Evolutionary conservation across 2,329 filamentous ascomycete species (phyloP).

Genomic region (Nannizziopsis barbatae): DNA sequence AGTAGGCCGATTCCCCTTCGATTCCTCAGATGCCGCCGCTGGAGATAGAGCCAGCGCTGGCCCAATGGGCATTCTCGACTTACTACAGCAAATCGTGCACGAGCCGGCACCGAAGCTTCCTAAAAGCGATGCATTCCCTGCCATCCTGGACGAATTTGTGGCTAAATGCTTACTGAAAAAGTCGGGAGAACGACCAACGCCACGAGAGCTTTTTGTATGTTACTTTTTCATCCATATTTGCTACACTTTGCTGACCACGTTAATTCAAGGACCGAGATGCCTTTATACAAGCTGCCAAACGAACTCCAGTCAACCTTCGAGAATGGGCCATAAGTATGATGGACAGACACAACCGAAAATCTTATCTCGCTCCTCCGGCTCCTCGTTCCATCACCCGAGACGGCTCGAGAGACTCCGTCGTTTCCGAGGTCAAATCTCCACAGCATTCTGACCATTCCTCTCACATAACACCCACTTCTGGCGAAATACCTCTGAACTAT

Average conservation of each 20-base stretch:
- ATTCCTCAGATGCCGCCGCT: slow-evolving; percentile 66
- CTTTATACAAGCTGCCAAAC: slow-evolving; percentile 91
- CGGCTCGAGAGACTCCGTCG: slow-evolving; percentile 44
- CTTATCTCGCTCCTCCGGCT: slow-evolving; percentile 73
- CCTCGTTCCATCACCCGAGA: slow-evolving; percentile 62
- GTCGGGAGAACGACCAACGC: slow-evolving; percentile 78
- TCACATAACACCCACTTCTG: slow-evolving; percentile 54
- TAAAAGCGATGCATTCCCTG: slow-evolving; percentile 93
- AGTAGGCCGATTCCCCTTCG: slow-evolving; percentile 94
- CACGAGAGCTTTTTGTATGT: slow-evolving; percentile 81
- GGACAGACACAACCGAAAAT: slow-evolving; percentile 91
- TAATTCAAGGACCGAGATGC: slow-evolving; percentile 65
- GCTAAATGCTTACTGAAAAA: slow-evolving; percentile 90
- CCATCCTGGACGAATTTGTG: slow-evolving; percentile 91
- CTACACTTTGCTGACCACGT: neutral
- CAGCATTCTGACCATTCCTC: slow-evolving; percentile 28
- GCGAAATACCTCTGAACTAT: slow-evolving; percentile 55
- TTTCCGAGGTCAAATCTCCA: slow-evolving; percentile 21
- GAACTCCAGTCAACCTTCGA: slow-evolving; percentile 84
- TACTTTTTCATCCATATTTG: neutral
- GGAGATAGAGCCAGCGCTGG: slow-evolving; percentile 53
- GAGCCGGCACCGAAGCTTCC: slow-evolving; percentile 87
- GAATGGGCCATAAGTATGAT: slow-evolving; percentile 92
- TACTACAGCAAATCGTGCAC: slow-evolving; percentile 93
- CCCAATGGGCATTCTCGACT: slow-evolving; percentile 87